Evolutionary conservation across 208 protist species (phyloP).

Genomic region (Crithidia thermophila): DNA sequence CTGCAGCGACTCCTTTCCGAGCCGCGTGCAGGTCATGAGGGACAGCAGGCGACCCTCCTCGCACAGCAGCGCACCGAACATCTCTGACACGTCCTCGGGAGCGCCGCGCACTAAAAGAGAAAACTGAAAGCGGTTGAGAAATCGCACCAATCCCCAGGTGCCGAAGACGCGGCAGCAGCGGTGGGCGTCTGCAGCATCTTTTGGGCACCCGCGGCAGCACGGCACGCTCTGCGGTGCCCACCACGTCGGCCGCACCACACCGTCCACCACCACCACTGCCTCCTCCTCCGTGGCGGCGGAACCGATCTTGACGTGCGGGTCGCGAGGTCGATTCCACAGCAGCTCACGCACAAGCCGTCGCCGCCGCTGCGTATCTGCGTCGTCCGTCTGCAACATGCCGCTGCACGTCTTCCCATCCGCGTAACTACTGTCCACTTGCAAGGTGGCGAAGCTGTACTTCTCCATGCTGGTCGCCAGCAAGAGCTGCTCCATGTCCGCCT

Average conservation of each 20-base stretch:
- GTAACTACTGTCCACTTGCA: background rate
- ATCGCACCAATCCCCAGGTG: constrained; percentile 40
- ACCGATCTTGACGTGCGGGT: background rate
- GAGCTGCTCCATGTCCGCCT: constrained; percentile 9
- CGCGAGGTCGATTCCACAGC: constrained; percentile 63
- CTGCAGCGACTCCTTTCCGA: constrained; percentile 11
- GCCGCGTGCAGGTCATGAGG: constrained; percentile 17
- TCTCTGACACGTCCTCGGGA: constrained; percentile 17
- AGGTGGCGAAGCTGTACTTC: background rate
- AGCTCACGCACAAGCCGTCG: constrained; percentile 74
- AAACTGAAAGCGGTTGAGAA: constrained; percentile 63
- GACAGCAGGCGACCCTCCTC: constrained; percentile 31
- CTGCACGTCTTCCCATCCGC: no score
- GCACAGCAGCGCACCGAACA: constrained; percentile 17
- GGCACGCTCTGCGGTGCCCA: constrained; percentile 29
- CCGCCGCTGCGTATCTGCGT: constrained; percentile 11
- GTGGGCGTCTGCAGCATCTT: constrained; percentile 19
- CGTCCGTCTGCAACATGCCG: constrained; percentile 11
- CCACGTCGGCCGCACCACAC: constrained; percentile 6
- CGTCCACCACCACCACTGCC: background rate
- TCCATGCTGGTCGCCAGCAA: background rate
- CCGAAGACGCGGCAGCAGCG: constrained; percentile 61
- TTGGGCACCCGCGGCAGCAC: constrained; percentile 47
- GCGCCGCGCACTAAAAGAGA: constrained; percentile 54
- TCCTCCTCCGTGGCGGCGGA: background rate